phyloP scores from a whole-genome alignment of 2,329 filamentous ascomycete genomes.

The Monilinia vaccinii-corymbosi region DNA sequence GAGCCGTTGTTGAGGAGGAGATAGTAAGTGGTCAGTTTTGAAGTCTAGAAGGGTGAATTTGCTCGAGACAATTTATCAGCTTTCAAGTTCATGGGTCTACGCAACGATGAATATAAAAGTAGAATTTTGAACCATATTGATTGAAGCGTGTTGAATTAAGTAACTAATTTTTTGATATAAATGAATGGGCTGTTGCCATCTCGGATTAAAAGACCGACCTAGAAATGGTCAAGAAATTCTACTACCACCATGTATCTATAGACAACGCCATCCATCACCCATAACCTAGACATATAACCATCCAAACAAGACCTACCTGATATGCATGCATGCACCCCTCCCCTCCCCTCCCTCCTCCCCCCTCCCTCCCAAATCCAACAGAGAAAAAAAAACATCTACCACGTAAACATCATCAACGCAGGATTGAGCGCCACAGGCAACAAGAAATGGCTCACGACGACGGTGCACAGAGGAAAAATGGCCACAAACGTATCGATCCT shows the following conservation, averaged over 20 bases:
- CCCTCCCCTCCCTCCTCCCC: too few species aligned
- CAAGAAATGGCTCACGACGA: slow-evolving; percentile 59
- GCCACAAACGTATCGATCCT: slow-evolving; percentile 63
- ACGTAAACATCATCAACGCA: slow-evolving; percentile 70
- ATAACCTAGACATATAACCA: background rate
- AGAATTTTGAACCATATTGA: background rate
- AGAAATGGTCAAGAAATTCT: background rate
- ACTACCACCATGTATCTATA: background rate
- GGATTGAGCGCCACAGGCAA: slow-evolving; percentile 67
- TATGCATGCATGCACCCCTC: too few species aligned
- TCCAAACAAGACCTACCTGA: background rate
- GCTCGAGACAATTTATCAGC: background rate
- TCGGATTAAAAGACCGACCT: background rate
- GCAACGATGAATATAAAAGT: background rate
- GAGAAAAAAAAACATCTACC: slow-evolving; percentile 35
- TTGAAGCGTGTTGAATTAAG: background rate
- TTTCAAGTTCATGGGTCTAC: too few species aligned
- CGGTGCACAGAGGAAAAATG: slow-evolving; percentile 65
- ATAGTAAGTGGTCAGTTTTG: background rate
- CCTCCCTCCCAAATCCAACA: too few species aligned
- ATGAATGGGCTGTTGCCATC: background rate
- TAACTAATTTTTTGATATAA: background rate
- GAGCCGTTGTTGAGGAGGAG: slow-evolving; percentile 14
- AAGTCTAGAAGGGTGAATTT: background rate
- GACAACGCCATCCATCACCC: background rate